Conservation (phyloP, 345 rosid species). For the Brassica carinata region DNA sequence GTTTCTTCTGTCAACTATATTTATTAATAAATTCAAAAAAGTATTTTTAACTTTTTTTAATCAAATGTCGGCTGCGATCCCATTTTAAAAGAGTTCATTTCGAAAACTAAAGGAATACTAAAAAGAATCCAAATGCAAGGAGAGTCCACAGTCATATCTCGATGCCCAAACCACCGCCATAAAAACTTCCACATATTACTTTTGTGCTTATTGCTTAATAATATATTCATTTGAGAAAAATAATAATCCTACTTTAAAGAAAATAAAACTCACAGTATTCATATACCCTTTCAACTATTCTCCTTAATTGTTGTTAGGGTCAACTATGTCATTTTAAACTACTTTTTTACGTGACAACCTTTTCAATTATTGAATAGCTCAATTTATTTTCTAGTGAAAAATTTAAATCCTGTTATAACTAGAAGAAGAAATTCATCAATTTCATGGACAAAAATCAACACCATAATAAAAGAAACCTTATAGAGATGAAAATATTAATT, state of each 20-base stretch:
- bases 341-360: not conserved
- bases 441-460: not conserved
- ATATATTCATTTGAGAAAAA: not conserved
- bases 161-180: conserved; percentile 41
- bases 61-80: conserved; percentile 32
- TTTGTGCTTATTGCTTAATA: conserved; percentile 3
- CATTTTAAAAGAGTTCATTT: conserved; percentile 26
- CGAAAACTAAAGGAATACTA: conserved; percentile 20
- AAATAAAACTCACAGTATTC: not conserved
- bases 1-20: conserved; percentile 16
- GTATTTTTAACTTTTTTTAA: not conserved
- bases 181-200: conserved; percentile 27
- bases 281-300: not conserved
- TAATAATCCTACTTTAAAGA: not conserved
- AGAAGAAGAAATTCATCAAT: not conserved
- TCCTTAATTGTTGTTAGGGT: conserved; percentile 7
- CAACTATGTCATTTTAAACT: not conserved
- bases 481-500: not conserved
- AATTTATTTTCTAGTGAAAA: not conserved
- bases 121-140: conserved; percentile 39
- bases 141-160: conserved; percentile 38
- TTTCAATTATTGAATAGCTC: not conserved
- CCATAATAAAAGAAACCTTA: not conserved
- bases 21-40: not conserved
- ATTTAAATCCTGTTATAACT: not conserved